These are phyloP conservation scores for Lipomyces sp. DNA, from an alignment of 805 yeast genomes.

Conservation along the genomic window DNA sequence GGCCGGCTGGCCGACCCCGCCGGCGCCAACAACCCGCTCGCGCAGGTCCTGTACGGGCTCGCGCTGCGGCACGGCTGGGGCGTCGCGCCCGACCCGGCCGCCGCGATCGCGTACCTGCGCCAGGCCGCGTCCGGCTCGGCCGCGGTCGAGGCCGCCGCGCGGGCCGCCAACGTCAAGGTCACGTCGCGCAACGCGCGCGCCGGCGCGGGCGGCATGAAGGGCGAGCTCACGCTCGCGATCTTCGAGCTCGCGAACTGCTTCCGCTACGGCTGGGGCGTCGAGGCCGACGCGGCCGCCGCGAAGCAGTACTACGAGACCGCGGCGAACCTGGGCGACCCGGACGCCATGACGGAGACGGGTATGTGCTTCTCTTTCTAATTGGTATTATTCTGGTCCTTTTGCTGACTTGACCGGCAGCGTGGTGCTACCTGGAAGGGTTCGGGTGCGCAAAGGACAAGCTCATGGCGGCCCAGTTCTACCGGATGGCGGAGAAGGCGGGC, in stretches of 20 bases:
- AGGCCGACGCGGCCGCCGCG: conserved; percentile 32
- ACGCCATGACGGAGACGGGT: conserved; percentile 35
- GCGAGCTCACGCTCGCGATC: conserved; percentile 34
- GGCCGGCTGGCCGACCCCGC: conserved; percentile 32
- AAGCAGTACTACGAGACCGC: conserved; percentile 35
- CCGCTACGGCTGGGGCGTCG: conserved; percentile 38
- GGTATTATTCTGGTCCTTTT: no score
- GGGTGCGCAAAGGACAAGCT: conserved; percentile 35
- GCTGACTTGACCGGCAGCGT: neutral
- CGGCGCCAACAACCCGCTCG: conserved; percentile 32
- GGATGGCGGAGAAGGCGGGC: conserved; percentile 35
- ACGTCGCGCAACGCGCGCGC: conserved; percentile 10
- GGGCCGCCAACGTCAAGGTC: conserved; percentile 7
- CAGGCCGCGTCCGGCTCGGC: conserved; percentile 33
- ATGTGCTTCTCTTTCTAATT: neutral
- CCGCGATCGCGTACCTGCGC: conserved; percentile 32
- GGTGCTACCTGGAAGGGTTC: conserved; percentile 34
- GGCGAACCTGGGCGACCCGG: conserved; percentile 36
- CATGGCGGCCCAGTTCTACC: conserved; percentile 36
- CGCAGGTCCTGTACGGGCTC: conserved; percentile 36
- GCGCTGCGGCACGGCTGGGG: conserved; percentile 39
- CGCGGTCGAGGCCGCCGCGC: conserved; percentile 22
- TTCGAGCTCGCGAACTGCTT: conserved; percentile 37
- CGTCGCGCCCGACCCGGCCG: conserved; percentile 22
- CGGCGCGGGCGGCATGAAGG: conserved; percentile 26